These are phyloP conservation scores for Backusella luteola DNA, from an alignment of 192 early-diverging fungal genomes.

Conservation along the genomic window DNA sequence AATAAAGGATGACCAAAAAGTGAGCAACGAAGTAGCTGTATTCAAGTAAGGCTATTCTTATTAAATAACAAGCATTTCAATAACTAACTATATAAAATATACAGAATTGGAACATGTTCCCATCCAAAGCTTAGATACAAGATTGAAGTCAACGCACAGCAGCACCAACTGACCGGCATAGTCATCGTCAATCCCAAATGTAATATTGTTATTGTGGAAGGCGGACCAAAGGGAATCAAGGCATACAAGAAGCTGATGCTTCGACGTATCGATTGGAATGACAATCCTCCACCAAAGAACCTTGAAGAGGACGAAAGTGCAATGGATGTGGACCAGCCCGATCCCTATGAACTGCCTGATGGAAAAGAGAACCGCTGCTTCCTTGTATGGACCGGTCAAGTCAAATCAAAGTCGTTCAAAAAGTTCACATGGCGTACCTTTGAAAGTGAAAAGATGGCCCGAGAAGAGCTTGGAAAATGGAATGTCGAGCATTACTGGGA, in stretches of 20 bases:
- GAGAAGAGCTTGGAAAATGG: slow-evolving; percentile 68
- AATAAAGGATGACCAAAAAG: slow-evolving; percentile 65
- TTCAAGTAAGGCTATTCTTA: slow-evolving; percentile 61
- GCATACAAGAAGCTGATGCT: slow-evolving; percentile 97
- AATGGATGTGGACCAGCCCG: slow-evolving; percentile 40
- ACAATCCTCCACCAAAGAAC: slow-evolving; percentile 46
- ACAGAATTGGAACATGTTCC: slow-evolving; percentile 70
- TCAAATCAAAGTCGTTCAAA: slow-evolving; percentile 75
- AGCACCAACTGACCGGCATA: slow-evolving; percentile 81
- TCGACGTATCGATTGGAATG: slow-evolving; percentile 90
- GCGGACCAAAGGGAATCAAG: slow-evolving; percentile 84
- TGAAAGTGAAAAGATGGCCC: slow-evolving; percentile 71
- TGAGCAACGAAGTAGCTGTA: slow-evolving; percentile 76
- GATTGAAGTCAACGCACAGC: slow-evolving; percentile 85
- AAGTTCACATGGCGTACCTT: slow-evolving; percentile 70
- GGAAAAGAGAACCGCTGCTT: slow-evolving; percentile 75
- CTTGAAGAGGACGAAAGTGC: slow-evolving; percentile 17
- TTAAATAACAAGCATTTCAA: too few relatives aligned
- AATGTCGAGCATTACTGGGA: slow-evolving; percentile 89
- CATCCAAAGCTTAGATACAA: slow-evolving; percentile 89
- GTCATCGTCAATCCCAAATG: slow-evolving; percentile 73
- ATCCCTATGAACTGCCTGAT: slow-evolving; percentile 43
- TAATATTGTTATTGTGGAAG: slow-evolving; percentile 90
- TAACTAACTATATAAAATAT: too few relatives aligned
- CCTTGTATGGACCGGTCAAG: slow-evolving; percentile 94